Conservation (phyloP, 176 grass and related monocot genomes). For the Carex myosuroides region DNA sequence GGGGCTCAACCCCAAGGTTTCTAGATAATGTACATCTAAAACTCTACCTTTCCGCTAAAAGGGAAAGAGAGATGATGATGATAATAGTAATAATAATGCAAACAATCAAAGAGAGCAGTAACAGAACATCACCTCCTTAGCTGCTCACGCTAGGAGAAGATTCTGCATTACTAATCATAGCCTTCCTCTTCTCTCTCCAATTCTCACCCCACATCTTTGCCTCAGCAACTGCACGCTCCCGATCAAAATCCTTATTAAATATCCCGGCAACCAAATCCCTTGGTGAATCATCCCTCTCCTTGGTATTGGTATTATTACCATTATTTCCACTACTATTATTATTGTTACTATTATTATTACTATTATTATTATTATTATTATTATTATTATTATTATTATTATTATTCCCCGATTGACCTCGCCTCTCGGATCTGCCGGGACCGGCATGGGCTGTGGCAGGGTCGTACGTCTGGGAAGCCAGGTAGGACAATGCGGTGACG, state of each 20-base stretch:
- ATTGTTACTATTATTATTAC: conserved; percentile 20
- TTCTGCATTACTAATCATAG: conserved; percentile 30
- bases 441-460: conserved; percentile 15
- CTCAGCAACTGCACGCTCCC: conserved; percentile 66
- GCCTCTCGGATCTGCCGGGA: conserved; percentile 36
- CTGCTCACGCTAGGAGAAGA: conserved; percentile 30
- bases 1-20: conserved; percentile 6
- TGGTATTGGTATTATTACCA: conserved; percentile 33
- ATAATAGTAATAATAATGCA: not conserved
- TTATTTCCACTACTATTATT: conserved; percentile 31
- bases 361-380: conserved; percentile 26
- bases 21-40: conserved; percentile 75
- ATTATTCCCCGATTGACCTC: conserved; percentile 33
- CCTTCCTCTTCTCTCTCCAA: conserved; percentile 72
- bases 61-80: conserved; percentile 24
- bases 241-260: conserved; percentile 51
- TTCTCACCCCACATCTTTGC: conserved; percentile 89
- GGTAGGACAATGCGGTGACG: conserved; percentile 79
- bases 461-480: conserved; percentile 58
- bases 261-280: conserved; percentile 37
- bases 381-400: conserved; percentile 17
- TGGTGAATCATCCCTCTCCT: conserved; percentile 43
- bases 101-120: conserved; percentile 9
- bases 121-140: conserved; percentile 20
- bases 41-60: conserved; percentile 24